Conservation (phyloP, 208 protist genomes). For the Spongospora subterranea region DNA sequence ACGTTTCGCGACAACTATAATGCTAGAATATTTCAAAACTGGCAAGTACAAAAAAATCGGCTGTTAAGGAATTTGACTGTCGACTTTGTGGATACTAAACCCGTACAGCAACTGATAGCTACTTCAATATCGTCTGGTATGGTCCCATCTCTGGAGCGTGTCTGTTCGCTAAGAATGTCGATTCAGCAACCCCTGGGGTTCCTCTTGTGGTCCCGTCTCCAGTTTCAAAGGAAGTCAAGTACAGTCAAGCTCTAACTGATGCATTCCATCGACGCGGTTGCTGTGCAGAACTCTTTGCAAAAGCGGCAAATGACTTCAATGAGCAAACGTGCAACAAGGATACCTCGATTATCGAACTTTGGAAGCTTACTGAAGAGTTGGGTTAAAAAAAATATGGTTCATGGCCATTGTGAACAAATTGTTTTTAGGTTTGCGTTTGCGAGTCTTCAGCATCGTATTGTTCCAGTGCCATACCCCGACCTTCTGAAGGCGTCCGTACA, state of each 20-base stretch:
- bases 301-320: background rate
- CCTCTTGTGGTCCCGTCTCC: background rate
- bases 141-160: background rate
- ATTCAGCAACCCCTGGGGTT: background rate
- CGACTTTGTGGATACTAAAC: background rate
- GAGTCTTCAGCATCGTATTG: background rate
- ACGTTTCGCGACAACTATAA: background rate
- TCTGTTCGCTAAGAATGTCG: background rate
- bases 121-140: background rate
- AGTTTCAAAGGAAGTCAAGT: background rate
- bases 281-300: slow-evolving; percentile 24
- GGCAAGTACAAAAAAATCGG: slow-evolving; percentile 44
- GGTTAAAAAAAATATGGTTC: background rate
- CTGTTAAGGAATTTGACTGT: slow-evolving; percentile 15
- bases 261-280: background rate
- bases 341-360: slow-evolving; percentile 22
- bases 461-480: background rate
- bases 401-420: background rate
- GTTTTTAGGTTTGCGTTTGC: slow-evolving; percentile 40
- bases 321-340: slow-evolving; percentile 45
- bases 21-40: background rate
- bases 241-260: background rate
- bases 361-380: slow-evolving; percentile 43
- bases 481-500: slow-evolving; percentile 1
- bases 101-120: background rate